These are phyloP conservation scores for Coemansia sp. DNA, from an alignment of 192 early-diverging fungal genomes.

Conservation along the genomic window DNA sequence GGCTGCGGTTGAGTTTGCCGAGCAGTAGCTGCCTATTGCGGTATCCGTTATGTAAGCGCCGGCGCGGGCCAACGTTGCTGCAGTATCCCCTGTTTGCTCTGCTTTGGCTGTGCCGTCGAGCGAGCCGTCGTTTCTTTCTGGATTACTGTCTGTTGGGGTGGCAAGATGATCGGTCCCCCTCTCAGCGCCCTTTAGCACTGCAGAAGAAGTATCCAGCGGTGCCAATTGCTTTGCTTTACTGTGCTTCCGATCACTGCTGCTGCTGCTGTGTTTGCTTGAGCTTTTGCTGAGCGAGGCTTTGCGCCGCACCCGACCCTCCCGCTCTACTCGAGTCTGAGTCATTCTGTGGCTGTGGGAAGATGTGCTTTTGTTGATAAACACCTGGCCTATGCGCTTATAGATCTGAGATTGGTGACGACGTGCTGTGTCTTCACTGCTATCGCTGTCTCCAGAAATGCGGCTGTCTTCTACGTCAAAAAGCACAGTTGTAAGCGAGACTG, in stretches of 20 bases:
- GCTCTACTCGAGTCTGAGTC: background rate
- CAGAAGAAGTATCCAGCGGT: constrained; percentile 7
- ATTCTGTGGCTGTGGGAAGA: background rate
- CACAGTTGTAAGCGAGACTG: background rate
- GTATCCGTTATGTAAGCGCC: constrained; percentile 6
- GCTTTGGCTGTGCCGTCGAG: constrained; percentile 6
- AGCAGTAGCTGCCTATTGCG: constrained; percentile 6
- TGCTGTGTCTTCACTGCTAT: no score
- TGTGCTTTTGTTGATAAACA: no score
- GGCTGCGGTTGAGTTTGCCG: background rate
- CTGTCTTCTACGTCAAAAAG: background rate
- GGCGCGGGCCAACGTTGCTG: constrained; percentile 8
- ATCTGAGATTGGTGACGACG: no score
- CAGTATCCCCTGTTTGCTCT: background rate
- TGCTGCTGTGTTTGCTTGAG: background rate
- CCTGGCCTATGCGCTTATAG: no score
- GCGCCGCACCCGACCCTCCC: background rate
- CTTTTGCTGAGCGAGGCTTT: background rate
- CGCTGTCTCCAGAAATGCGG: background rate
- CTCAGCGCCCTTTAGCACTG: constrained; percentile 6
- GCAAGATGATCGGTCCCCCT: constrained; percentile 6
- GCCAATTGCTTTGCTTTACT: background rate
- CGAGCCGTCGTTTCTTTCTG: constrained; percentile 14
- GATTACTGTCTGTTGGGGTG: constrained; percentile 34
- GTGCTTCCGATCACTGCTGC: background rate